Evolutionary conservation across 73 alveolate genomes (phyloP).

Genomic region (Paramecium primaurelia): DNA sequence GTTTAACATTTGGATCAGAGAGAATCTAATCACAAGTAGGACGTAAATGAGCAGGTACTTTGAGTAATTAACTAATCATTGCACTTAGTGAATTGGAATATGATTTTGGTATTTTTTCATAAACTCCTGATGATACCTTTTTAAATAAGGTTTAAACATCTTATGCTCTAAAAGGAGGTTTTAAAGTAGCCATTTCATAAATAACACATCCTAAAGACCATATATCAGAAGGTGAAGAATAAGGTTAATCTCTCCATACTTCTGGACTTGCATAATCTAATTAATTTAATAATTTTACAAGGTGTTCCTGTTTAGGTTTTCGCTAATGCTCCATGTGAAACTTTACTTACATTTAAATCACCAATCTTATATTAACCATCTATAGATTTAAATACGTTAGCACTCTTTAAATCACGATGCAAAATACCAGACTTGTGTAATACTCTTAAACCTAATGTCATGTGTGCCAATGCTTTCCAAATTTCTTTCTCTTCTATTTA

Average conservation of each 20-base stretch:
- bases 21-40: conserved; percentile 66
- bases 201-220: conserved; percentile 77
- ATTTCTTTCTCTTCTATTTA: conserved; percentile 68
- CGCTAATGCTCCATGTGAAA: conserved; percentile 42
- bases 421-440: conserved; percentile 65
- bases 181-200: conserved; percentile 71
- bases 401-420: conserved; percentile 78
- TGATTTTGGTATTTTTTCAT: conserved; percentile 55
- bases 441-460: conserved; percentile 67
- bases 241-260: conserved; percentile 74
- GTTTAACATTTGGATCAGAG: conserved; percentile 10
- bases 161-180: conserved; percentile 73
- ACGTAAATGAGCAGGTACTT: conserved; percentile 63
- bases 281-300: background rate
- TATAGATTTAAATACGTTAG: conserved; percentile 70
- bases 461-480: conserved; percentile 77
- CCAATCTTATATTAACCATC: conserved; percentile 65
- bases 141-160: conserved; percentile 65
- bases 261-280: conserved; percentile 76
- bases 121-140: conserved; percentile 68
- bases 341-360: conserved; percentile 36
- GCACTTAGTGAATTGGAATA: conserved; percentile 51
- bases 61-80: conserved; percentile 54
- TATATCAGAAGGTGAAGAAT: conserved; percentile 66
- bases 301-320: conserved; percentile 51